These are phyloP conservation scores for Tetrahymena borealis DNA, from an alignment of 73 alveolate genomes.

Conservation along the genomic window DNA sequence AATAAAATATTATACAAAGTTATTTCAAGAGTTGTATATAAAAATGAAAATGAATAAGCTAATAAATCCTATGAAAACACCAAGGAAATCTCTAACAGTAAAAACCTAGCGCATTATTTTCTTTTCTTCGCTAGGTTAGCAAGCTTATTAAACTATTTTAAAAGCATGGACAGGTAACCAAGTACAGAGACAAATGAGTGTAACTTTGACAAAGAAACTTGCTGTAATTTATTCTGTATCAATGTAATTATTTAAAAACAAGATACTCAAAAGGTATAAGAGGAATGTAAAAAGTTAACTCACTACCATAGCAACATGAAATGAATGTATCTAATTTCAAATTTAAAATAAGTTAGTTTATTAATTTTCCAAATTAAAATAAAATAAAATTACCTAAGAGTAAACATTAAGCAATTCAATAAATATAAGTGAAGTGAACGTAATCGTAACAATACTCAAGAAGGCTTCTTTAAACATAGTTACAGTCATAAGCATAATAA, in stretches of 20 bases:
- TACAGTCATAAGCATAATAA: slow-evolving; percentile 77
- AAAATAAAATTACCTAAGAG: slow-evolving; percentile 53
- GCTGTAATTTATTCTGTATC: slow-evolving; percentile 55
- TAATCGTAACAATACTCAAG: slow-evolving; percentile 83
- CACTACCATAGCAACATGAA: slow-evolving; percentile 81
- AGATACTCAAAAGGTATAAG: slow-evolving; percentile 56
- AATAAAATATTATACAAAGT: too few relatives aligned
- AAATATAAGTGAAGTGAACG: slow-evolving; percentile 88
- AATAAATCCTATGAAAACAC: not conserved
- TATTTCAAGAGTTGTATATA: not conserved
- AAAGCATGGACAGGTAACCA: slow-evolving; percentile 79
- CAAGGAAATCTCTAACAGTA: not conserved
- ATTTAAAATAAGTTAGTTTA: not conserved
- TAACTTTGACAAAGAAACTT: slow-evolving; percentile 55
- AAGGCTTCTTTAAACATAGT: slow-evolving; percentile 76
- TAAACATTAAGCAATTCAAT: slow-evolving; percentile 88
- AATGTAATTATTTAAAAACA: slow-evolving; percentile 53
- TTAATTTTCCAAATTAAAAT: not conserved
- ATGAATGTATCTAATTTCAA: slow-evolving; percentile 37
- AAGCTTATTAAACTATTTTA: slow-evolving; percentile 33
- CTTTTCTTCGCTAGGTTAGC: slow-evolving; percentile 70
- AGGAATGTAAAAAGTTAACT: slow-evolving; percentile 66
- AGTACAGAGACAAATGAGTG: slow-evolving; percentile 50
- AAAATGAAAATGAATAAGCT: not conserved
- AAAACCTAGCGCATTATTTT: slow-evolving; percentile 43